Evolutionary conservation across 129 eudicot genomes (phyloP).

Genomic region (Solidago caesia): DNA sequence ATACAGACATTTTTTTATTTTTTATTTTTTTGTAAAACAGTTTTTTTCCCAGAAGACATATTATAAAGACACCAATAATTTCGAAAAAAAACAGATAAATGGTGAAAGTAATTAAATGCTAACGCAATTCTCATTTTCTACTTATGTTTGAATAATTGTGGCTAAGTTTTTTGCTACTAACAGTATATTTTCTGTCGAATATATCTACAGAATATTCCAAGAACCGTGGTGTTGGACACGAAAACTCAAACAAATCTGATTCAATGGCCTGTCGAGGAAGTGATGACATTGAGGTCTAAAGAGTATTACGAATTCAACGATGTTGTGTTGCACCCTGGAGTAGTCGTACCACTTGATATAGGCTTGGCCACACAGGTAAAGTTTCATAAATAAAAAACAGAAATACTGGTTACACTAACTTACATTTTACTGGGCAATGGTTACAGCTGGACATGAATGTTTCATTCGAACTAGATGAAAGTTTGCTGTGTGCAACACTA

Average conservation of each 20-base stretch:
- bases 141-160: too few species aligned
- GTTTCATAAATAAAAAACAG: neutral
- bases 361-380: conserved; percentile 46
- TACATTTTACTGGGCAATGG: neutral
- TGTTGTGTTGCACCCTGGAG: conserved; percentile 37
- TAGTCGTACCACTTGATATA: conserved; percentile 35
- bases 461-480: conserved; percentile 47
- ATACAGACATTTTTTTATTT: neutral
- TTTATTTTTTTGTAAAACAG: too few species aligned
- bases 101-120: too few species aligned
- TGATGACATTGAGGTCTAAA: conserved; percentile 33
- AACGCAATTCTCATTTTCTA: too few species aligned
- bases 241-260: conserved; percentile 45
- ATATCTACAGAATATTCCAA: conserved; percentile 45
- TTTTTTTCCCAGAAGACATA: too few species aligned
- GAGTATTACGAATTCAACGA: conserved; percentile 15
- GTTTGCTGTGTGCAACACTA: conserved; percentile 28
- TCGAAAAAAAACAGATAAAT: too few species aligned
- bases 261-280: conserved; percentile 61
- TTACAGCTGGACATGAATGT: conserved; percentile 72
- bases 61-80: too few species aligned
- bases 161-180: too few species aligned
- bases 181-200: neutral
- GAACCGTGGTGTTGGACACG: conserved; percentile 42
- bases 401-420: conserved; percentile 10